Conservation (phyloP, 352 stramenopile genomes). For the Peronospora farinosa region DNA sequence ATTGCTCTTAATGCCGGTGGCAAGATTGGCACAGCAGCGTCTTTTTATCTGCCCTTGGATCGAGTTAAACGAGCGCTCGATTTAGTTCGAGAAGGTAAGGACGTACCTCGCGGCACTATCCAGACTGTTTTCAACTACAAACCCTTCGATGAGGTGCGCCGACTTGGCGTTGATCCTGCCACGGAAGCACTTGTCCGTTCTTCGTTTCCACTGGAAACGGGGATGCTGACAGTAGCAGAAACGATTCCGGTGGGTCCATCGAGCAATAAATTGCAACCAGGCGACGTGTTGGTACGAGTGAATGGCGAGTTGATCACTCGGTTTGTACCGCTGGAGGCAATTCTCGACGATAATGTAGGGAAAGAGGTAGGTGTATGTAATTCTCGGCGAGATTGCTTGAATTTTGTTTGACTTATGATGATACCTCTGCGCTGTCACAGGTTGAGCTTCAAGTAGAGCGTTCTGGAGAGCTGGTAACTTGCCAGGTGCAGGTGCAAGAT, state of each 20-base stretch:
- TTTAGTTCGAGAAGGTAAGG: constrained; percentile 58
- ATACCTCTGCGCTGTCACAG: constrained; percentile 12
- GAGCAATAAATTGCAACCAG: constrained; percentile 75
- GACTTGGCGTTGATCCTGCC: constrained; percentile 68
- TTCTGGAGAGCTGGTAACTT: constrained; percentile 57
- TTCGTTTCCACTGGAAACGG: constrained; percentile 78
- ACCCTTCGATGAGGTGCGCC: constrained; percentile 86
- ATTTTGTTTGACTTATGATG: background rate
- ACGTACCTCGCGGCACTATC: constrained; percentile 80
- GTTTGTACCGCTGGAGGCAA: constrained; percentile 82
- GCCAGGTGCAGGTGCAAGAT: constrained; percentile 72
- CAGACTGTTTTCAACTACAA: constrained; percentile 89
- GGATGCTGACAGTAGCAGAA: constrained; percentile 87
- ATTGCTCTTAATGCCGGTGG: constrained; percentile 90
- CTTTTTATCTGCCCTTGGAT: constrained; percentile 88
- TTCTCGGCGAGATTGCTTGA: background rate
- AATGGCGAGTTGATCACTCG: constrained; percentile 77
- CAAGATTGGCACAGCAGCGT: constrained; percentile 79
- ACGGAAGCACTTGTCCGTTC: constrained; percentile 76
- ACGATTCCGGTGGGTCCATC: constrained; percentile 76
- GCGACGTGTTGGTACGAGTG: constrained; percentile 84
- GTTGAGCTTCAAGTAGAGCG: constrained; percentile 81
- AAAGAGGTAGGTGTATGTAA: constrained; percentile 36
- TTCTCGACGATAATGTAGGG: constrained; percentile 74
- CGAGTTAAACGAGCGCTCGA: constrained; percentile 85